A percentile compares a stretch with the other conserved stretches of the same genome.
phyloP scores from a whole-genome alignment of 75 land plant genomes.

The Chamaecyparis obtusa region DNA sequence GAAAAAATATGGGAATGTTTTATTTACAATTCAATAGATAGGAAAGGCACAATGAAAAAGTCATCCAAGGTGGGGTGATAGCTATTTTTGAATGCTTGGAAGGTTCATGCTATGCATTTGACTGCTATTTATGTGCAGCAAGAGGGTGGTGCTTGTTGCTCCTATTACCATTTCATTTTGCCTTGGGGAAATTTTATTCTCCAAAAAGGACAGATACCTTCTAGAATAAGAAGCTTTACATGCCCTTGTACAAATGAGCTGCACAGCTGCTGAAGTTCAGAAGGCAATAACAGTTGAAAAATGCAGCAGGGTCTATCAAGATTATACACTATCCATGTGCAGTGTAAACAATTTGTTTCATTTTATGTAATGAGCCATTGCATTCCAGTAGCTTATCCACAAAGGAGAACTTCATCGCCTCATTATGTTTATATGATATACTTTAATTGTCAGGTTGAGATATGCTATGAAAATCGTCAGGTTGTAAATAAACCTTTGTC shows the following conservation, averaged over 20 bases:
- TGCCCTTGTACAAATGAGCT: not conserved
- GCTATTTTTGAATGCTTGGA: too few relatives aligned
- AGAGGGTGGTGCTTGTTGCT: conserved; percentile 38
- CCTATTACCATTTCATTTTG: conserved; percentile 72
- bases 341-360: not conserved
- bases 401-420: not conserved
- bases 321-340: conserved; percentile 73
- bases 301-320: conserved; percentile 71
- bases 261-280: not conserved
- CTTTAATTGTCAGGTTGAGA: not conserved
- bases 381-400: not conserved
- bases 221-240: conserved; percentile 10
- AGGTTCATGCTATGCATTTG: too few relatives aligned
- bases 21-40: too few relatives aligned
- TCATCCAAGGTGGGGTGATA: too few relatives aligned
- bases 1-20: too few relatives aligned
- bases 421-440: not conserved
- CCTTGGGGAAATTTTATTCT: conserved; percentile 71
- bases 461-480: not conserved
- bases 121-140: too few relatives aligned
- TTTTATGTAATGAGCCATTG: not conserved
- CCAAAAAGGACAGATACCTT: conserved; percentile 37
- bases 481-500: not conserved
- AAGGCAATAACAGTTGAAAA: conserved; percentile 33
- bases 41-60: too few relatives aligned